Base-by-base conservation (phyloP, 257 asterid genomes). In the Jacaranda mimosifolia region DNA sequence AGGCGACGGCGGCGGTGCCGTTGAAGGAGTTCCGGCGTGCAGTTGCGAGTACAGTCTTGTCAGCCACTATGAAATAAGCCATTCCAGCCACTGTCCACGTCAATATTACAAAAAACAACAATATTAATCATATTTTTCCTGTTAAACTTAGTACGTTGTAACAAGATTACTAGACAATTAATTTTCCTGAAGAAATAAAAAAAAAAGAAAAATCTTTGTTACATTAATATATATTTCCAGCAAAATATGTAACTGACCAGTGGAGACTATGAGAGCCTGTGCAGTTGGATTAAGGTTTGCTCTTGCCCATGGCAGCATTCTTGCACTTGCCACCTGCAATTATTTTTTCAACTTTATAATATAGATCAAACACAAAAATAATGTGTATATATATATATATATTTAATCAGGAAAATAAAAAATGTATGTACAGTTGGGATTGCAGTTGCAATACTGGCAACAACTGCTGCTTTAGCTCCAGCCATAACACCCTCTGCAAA, bases 21-120 rank as follows among this genome's bases (percentile, higher is more conserved):
- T 79, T 82, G 84, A 94, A 87, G 65, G 98, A 91, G 85, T 92
- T 92, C 13, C 84, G 72, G 9, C 97, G 85, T 4, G 98, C 98
- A 0, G 84, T 86, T 4, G 94, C 94, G 56, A 92, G 89, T 38
- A 92, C 75, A 17, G 97, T 92, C 89, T 92, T 94, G 89, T 94
- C 98, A 14, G 97, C 97, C 65, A 94, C 97, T 14, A 94, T 84
- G 88, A 94, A 94, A 48, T 92, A 94, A 6, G 97, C 89, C 97
- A 92, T 89, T 63, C 97, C 98, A 39, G 90, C 98, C 76, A 78
- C 96, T 84, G 67, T 57, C n/a, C n/a, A n/a, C 13, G 63, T 42
- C 49, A 46, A 13, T 14, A 55, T 3, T n/a, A 7, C 13, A 17
- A 56, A 18, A 48, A n/a, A n/a, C n/a, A n/a, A 5, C 62, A 14